Percentiles rank a stretch among this genome's conserved stretches.
Evolutionary conservation across 306 rosid genomes (phyloP).

Genomic region (Cicer judaicum): DNA sequence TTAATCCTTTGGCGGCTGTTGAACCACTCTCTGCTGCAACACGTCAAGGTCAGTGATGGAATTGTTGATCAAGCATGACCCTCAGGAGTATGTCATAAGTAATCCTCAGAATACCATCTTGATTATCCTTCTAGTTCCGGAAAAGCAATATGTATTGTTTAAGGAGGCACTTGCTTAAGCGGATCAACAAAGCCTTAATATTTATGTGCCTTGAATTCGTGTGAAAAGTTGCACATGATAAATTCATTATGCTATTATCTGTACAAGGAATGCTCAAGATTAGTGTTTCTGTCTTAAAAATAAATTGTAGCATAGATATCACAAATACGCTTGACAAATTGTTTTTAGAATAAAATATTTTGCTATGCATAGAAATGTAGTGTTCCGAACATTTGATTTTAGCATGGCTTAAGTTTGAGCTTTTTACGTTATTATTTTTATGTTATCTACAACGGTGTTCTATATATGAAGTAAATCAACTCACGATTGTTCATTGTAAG

Average conservation of each 20-base stretch:
- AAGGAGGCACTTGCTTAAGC: conserved; percentile 22
- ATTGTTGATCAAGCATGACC: conserved; percentile 38
- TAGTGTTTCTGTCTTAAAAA: not conserved
- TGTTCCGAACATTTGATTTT: not conserved
- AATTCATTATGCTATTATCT: conserved; percentile 21
- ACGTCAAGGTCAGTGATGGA: conserved; percentile 49
- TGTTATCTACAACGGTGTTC: not conserved
- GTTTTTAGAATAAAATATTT: not conserved
- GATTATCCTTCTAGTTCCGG: not conserved
- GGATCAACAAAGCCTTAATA: conserved; percentile 26
- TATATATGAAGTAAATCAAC: not conserved
- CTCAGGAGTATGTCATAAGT: conserved; percentile 24
- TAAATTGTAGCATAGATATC: not conserved
- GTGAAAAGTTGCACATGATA: conserved; percentile 3
- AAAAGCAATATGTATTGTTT: conserved; percentile 28
- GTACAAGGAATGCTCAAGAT: conserved; percentile 14
- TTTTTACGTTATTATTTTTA: not conserved
- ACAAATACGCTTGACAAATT: conserved; percentile 5
- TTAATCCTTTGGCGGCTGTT: conserved; percentile 85
- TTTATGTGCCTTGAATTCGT: not conserved
- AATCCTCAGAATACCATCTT: conserved; percentile 23
- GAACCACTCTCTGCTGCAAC: conserved; percentile 61
- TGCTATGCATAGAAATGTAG: not conserved
- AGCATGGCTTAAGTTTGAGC: not conserved
- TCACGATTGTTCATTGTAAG: not conserved